Conservation (phyloP, 306 rosid genomes). For the Astragalus membranaceus region DNA sequence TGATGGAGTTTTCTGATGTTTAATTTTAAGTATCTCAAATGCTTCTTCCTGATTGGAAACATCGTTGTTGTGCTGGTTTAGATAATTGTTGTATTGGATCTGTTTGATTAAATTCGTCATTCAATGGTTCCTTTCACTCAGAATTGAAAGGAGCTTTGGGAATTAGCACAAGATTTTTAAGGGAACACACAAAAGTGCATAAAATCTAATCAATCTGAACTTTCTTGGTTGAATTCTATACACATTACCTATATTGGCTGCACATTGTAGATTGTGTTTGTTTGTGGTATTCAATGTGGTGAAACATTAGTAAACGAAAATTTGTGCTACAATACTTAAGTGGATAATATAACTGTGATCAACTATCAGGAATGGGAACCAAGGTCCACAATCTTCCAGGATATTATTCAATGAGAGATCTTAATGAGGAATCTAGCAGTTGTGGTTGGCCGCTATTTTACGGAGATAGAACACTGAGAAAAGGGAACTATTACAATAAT, state of each 20-base stretch:
- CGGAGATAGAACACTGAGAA: conserved; percentile 57
- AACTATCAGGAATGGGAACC: conserved; percentile 90
- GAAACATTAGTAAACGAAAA: not conserved
- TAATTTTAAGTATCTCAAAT: conserved; percentile 27
- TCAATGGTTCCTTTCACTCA: conserved; percentile 17
- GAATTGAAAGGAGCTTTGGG: not conserved
- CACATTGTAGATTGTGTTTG: conserved; percentile 3
- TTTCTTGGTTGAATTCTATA: not conserved
- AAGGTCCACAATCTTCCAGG: conserved; percentile 80
- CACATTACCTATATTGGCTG: not conserved
- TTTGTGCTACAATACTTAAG: not conserved
- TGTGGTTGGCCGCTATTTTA: conserved; percentile 77
- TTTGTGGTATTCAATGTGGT: not conserved
- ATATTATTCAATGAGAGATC: conserved; percentile 87
- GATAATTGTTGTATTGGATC: conserved; percentile 44
- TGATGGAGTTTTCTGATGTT: conserved; percentile 15
- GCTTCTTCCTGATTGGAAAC: conserved; percentile 16
- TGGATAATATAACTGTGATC: conserved; percentile 2
- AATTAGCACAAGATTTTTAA: too few species aligned
- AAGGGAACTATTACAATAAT: conserved; percentile 57
- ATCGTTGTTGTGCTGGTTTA: not conserved
- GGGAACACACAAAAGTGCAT: not conserved
- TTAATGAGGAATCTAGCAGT: conserved; percentile 86
- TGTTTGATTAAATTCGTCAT: conserved; percentile 22
- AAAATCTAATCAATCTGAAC: not conserved